Base-by-base conservation (phyloP, 257 asterid genomes). In the Ophiorrhiza pumila region DNA sequence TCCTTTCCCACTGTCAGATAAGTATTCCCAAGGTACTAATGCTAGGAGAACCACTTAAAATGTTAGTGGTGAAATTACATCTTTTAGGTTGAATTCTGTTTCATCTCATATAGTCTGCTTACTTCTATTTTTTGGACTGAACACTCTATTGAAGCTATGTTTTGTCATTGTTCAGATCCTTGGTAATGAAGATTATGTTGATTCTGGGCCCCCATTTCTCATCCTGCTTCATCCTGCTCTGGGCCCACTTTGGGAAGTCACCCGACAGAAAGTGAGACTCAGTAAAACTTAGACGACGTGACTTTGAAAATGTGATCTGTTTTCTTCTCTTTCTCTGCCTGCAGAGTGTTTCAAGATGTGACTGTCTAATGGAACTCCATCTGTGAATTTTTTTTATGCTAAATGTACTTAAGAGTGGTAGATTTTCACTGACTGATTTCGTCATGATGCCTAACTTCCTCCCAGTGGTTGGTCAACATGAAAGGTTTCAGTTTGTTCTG, bases 201-300 rank as follows among this genome's bases (percentile, higher is more conserved):
- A 86, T 83, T 89, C 92, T 69, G 99, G 89, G 79, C 98, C 98
- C 7, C 99, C 99, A 39, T 92, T 85, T 90, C 87, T 95, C 80
- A 82, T 95, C 77, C 87, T 92, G 79, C 96, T 95, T 74, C 98
- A 95, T 82, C 99, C 99, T 76, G 97, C 99, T 82, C 85, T 95
- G 65, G 98, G 99, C 59, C 99, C 99, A 56, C 89, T 95, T 75
- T 95, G 99, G 99, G 96, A 90, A 85, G 87, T 95, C 85, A 92
- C 81, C 69, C 83, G 94, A 74, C 98, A 95, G 83, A 95, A 95
- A 86, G 99, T 89, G 74, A 78, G 80, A 53, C 68, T 50, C 23
- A 64, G 63, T 46, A 35, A 27, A 41, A 60, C 17, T 35, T 5
- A 42, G 23, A 11, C 15, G 0, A 32, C 67, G 43, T 42, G 49